Conservation (phyloP, 2,329 filamentous ascomycete species). For the Ophiognomonia clavigignenti-juglandacearum region DNA sequence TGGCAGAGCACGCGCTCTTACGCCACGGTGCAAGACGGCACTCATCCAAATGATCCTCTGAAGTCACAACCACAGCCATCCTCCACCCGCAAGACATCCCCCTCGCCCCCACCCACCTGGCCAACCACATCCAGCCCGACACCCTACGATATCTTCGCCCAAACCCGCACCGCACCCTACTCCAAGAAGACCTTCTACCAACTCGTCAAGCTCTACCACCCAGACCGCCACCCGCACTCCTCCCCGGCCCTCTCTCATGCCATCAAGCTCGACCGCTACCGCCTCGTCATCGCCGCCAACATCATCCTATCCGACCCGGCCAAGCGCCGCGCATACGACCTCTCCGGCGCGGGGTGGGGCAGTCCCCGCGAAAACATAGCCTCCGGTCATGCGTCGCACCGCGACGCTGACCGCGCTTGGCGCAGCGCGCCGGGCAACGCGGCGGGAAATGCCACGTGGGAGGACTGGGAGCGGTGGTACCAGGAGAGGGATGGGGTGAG, state of each 20-base stretch:
- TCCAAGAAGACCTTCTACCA: slow-evolving; percentile 81
- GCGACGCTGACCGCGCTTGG: slow-evolving; percentile 43
- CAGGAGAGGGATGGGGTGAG: slow-evolving; percentile 42
- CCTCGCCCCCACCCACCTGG: slow-evolving; percentile 31
- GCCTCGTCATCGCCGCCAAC: slow-evolving; percentile 82
- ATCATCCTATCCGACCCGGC: slow-evolving; percentile 77
- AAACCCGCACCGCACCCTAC: slow-evolving; percentile 58
- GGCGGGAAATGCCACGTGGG: slow-evolving; percentile 84
- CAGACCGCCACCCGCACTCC: slow-evolving; percentile 57
- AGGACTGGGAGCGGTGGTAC: slow-evolving; percentile 89
- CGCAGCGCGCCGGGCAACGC: slow-evolving; percentile 42
- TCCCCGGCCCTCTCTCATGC: slow-evolving; percentile 47
- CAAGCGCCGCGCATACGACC: slow-evolving; percentile 78
- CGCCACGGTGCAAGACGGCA: slow-evolving; percentile 18
- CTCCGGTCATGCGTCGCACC: no score
- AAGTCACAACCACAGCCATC: neutral
- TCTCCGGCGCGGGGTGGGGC: slow-evolving; percentile 76
- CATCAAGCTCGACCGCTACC: slow-evolving; percentile 80
- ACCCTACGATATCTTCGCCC: slow-evolving; percentile 83
- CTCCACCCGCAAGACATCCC: neutral
- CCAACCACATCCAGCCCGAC: slow-evolving; percentile 54
- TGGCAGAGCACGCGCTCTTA: slow-evolving; percentile 13
- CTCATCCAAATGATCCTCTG: neutral
- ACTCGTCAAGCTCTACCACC: slow-evolving; percentile 94
- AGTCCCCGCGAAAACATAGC: slow-evolving; percentile 46